These are phyloP conservation scores for Neurospora sp. DNA, from an alignment of 495 filamentous ascomycete species.

Conservation along the genomic window DNA sequence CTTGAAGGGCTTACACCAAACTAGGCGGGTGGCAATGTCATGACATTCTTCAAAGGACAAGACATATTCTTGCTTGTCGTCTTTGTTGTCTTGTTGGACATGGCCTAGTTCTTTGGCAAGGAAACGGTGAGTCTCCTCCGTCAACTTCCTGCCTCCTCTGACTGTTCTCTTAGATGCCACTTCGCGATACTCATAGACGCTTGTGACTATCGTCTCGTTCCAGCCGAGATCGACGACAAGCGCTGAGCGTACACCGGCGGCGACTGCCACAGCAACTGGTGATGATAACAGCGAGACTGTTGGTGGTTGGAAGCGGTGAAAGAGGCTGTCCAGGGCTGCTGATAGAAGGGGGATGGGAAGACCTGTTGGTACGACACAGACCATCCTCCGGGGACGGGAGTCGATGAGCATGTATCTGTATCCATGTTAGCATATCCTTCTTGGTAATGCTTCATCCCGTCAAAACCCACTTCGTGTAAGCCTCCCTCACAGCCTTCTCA, in stretches of 20 bases:
- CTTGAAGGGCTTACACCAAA: conserved; percentile 55
- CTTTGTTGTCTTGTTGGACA: not conserved
- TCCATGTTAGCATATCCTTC: conserved; percentile 2
- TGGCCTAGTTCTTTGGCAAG: conserved; percentile 34
- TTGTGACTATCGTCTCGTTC: conserved; percentile 73
- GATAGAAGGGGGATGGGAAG: conserved; percentile 74
- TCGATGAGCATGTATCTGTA: conserved; percentile 64
- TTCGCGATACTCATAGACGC: conserved; percentile 82
- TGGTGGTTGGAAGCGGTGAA: conserved; percentile 68
- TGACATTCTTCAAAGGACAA: conserved; percentile 68
- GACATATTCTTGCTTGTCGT: conserved; percentile 10
- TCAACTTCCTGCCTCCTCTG: conserved; percentile 60
- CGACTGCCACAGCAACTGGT: conserved; percentile 59
- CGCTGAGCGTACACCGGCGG: conserved; percentile 70
- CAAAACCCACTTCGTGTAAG: conserved; percentile 58
- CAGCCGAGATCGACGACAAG: conserved; percentile 86
- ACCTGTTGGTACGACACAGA: conserved; percentile 63
- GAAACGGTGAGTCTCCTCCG: conserved; percentile 57
- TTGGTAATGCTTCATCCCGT: not conserved
- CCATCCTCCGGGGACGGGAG: conserved; percentile 59
- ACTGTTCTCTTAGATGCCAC: conserved; percentile 55
- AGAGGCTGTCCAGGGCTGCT: conserved; percentile 61
- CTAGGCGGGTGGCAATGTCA: conserved; percentile 60
- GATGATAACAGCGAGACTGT: conserved; percentile 72
- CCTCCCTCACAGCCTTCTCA: conserved; percentile 71